phyloP scores from a whole-genome alignment of 352 stramenopile genomes.

The Phytophthora syringae region DNA sequence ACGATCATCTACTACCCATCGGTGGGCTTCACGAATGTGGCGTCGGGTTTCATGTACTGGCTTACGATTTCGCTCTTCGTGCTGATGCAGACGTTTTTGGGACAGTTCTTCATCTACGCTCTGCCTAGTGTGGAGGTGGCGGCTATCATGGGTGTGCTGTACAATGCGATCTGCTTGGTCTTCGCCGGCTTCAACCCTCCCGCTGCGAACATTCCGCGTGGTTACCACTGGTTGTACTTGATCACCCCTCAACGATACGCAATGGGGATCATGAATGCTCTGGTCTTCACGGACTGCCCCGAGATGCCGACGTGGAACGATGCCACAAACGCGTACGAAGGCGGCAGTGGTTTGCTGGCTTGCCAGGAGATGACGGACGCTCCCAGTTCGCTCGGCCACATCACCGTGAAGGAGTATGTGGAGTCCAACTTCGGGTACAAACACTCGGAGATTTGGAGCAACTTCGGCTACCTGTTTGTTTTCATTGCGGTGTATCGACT shows the following conservation, averaged over 20 bases:
- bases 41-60: slow-evolving; percentile 64
- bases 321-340: slow-evolving; percentile 34
- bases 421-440: slow-evolving; percentile 59
- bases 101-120: slow-evolving; percentile 49
- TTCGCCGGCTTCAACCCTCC: slow-evolving; percentile 63
- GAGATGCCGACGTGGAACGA: slow-evolving; percentile 38
- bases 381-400: slow-evolving; percentile 37
- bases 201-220: slow-evolving; percentile 46
- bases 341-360: slow-evolving; percentile 35
- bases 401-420: slow-evolving; percentile 63
- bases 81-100: slow-evolving; percentile 59
- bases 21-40: slow-evolving; percentile 62
- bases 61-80: slow-evolving; percentile 54
- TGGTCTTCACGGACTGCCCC: slow-evolving; percentile 54
- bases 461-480: slow-evolving; percentile 50
- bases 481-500: slow-evolving; percentile 60
- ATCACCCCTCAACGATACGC: slow-evolving; percentile 51
- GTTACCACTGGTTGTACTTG: slow-evolving; percentile 60
- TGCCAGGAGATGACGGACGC: slow-evolving; percentile 48
- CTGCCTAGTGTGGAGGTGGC: slow-evolving; percentile 52
- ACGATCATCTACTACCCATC: slow-evolving; percentile 63
- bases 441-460: slow-evolving; percentile 59
- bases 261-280: slow-evolving; percentile 40
- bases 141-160: slow-evolving; percentile 41
- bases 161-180: slow-evolving; percentile 65